phyloP scores from a whole-genome alignment of 441 rosid genomes.

The Arabidopsis lyrata region DNA sequence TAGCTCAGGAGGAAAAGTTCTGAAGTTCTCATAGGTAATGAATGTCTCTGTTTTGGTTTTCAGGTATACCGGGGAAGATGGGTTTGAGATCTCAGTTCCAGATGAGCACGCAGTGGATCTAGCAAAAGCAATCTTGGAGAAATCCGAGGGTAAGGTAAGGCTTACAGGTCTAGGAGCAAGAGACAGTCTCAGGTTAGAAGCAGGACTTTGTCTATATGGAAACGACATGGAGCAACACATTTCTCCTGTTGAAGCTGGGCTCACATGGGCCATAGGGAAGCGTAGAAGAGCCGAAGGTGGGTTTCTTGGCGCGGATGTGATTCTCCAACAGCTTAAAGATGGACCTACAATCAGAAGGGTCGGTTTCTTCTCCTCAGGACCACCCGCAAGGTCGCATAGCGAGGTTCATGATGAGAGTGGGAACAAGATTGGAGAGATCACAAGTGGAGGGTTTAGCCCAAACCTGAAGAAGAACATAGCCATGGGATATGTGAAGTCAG shows the following conservation, averaged over 20 bases:
- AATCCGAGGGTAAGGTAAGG: conserved; percentile 89
- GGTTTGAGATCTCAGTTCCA: conserved; percentile 97
- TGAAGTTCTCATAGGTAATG: conserved; percentile 10
- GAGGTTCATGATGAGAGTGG: conserved; percentile 85
- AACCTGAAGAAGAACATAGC: conserved; percentile 97
- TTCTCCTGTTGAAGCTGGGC: conserved; percentile 93
- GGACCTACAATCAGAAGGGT: conserved; percentile 90
- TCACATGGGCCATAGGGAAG: conserved; percentile 97
- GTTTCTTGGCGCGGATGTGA: conserved; percentile 84
- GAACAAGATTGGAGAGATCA: conserved; percentile 80
- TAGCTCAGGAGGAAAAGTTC: conserved; percentile 7
- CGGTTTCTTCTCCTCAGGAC: conserved; percentile 81
- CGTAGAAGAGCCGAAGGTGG: conserved; percentile 95
- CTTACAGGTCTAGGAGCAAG: conserved; percentile 94
- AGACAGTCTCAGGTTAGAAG: conserved; percentile 96
- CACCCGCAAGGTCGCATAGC: conserved; percentile 92
- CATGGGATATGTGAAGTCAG: conserved; percentile 96
- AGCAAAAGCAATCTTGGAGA: conserved; percentile 90
- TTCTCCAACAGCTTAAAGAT: conserved; percentile 84
- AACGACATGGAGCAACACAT: conserved; percentile 96
- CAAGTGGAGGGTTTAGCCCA: conserved; percentile 98
- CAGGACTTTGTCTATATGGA: conserved; percentile 89
- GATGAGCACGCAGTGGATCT: conserved; percentile 84
- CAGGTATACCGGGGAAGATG: conserved; percentile 98
- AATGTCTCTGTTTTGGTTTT: conserved; percentile 27